Conservation (phyloP, 305 asterid genomes). For the Solanum aculeatissimum region DNA sequence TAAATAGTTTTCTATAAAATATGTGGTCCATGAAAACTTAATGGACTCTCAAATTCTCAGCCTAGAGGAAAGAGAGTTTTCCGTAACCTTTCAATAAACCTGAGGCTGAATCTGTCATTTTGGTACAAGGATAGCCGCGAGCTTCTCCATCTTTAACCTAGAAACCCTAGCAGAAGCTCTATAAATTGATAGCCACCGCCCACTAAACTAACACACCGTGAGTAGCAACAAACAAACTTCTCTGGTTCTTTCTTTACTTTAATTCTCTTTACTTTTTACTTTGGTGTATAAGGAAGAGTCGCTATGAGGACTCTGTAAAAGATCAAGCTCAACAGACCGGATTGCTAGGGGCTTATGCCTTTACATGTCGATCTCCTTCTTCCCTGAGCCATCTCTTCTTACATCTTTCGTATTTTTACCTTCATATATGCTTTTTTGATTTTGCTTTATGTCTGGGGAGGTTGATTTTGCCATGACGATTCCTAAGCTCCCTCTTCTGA, state of each 20-base stretch:
- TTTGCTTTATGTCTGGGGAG: neutral
- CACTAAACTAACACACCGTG: neutral
- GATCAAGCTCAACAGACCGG: slow-evolving; percentile 12
- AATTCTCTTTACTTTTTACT: neutral
- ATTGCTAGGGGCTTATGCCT: slow-evolving; percentile 1
- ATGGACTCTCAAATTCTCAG: neutral
- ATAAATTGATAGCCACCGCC: neutral
- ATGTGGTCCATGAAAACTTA: neutral
- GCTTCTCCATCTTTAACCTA: neutral
- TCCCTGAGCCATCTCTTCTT: neutral
- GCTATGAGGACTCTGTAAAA: neutral
- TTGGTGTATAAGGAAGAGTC: neutral
- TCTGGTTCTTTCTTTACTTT: neutral
- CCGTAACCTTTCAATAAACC: neutral
- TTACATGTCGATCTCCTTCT: slow-evolving; percentile 4
- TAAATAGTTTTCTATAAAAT: too few species aligned
- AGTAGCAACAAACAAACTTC: neutral
- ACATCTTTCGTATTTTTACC: neutral
- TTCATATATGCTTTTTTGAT: neutral
- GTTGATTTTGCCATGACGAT: neutral
- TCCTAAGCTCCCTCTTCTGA: slow-evolving; percentile 6
- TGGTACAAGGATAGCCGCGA: neutral
- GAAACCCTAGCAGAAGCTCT: neutral
- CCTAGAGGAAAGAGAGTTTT: neutral
- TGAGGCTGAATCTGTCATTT: neutral